Conservation (phyloP, 2,329 filamentous ascomycete genomes). For the Furcasterigmium furcatum region DNA sequence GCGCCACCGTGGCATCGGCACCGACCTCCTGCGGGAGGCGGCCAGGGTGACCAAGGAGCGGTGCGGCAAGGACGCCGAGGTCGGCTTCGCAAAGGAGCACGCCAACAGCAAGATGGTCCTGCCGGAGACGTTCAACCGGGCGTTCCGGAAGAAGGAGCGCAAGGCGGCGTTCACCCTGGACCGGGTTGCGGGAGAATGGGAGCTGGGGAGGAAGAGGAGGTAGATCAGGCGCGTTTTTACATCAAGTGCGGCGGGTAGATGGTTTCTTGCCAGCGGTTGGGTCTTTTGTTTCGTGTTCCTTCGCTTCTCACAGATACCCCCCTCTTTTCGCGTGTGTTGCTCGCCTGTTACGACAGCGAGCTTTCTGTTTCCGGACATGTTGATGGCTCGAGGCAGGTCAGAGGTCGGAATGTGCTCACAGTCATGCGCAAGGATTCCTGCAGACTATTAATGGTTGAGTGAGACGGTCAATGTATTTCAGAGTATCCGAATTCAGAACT, state of each 20-base stretch:
- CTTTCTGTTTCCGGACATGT: neutral
- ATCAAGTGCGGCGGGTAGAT: too few relatives aligned
- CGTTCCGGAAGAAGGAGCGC: slow-evolving; percentile 56
- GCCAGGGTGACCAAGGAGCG: slow-evolving; percentile 64
- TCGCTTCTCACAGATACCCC: slow-evolving; percentile 10
- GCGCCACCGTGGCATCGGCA: slow-evolving; percentile 69
- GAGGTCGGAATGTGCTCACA: too few relatives aligned
- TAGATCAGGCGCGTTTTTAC: slow-evolving; percentile 22
- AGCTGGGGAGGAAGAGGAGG: slow-evolving; percentile 42
- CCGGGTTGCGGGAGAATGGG: slow-evolving; percentile 45
- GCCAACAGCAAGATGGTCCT: slow-evolving; percentile 68
- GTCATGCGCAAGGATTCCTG: too few relatives aligned
- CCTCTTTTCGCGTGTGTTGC: slow-evolving; percentile 3
- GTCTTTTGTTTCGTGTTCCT: neutral
- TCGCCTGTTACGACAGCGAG: slow-evolving; percentile 1
- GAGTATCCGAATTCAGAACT: too few relatives aligned
- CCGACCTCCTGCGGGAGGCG: slow-evolving; percentile 69
- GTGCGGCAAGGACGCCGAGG: slow-evolving; percentile 63
- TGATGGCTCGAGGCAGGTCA: too few relatives aligned
- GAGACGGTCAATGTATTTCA: too few relatives aligned
- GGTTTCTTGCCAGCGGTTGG: too few relatives aligned
- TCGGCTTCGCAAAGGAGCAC: slow-evolving; percentile 74
- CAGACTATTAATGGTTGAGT: too few relatives aligned
- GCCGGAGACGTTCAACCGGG: slow-evolving; percentile 58
- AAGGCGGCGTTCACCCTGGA: slow-evolving; percentile 52